A percentile compares a stretch with the other conserved stretches of the same genome.
These are phyloP conservation scores for Podospora didyma DNA, from an alignment of 495 filamentous ascomycete genomes.

Conservation along the genomic window DNA sequence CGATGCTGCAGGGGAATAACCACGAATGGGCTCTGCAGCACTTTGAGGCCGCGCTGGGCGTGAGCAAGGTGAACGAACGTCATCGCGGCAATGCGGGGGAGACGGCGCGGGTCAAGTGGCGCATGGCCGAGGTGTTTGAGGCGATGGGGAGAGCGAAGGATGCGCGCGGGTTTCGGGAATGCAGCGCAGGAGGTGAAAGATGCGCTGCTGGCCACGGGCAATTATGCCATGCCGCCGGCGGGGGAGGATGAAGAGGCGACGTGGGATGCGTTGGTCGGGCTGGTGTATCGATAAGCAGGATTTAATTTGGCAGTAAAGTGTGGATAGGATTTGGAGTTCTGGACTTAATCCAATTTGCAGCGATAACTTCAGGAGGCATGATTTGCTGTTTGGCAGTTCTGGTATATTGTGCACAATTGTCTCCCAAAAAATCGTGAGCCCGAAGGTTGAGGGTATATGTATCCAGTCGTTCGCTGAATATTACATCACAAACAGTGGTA, in stretches of 20 bases:
- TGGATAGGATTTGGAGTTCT: no score
- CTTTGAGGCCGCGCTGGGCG: slow-evolving; percentile 1
- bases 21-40: slow-evolving; percentile 5
- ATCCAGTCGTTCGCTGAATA: no score
- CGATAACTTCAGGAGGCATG: no score
- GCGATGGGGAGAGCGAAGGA: slow-evolving; percentile 1
- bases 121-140: slow-evolving; percentile 6
- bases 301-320: no score
- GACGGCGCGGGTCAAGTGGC: slow-evolving; percentile 6
- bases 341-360: no score
- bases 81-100: slow-evolving; percentile 6
- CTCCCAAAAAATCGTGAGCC: no score
- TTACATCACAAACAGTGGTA: no score
- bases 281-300: slow-evolving; percentile 6
- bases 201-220: slow-evolving; percentile 1
- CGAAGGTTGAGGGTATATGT: no score
- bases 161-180: not conserved
- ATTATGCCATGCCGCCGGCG: slow-evolving; percentile 5
- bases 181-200: not conserved
- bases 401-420: no score
- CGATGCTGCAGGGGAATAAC: slow-evolving; percentile 5
- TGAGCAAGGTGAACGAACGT: slow-evolving; percentile 6
- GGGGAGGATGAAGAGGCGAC: slow-evolving; percentile 9
- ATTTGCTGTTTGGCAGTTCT: no score
- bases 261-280: slow-evolving; percentile 8